Evolutionary conservation across 108 stramenopile species (phyloP), one percentile per base, ranked within the genome.

Genomic region (Schizochytrium sp.): DNA sequence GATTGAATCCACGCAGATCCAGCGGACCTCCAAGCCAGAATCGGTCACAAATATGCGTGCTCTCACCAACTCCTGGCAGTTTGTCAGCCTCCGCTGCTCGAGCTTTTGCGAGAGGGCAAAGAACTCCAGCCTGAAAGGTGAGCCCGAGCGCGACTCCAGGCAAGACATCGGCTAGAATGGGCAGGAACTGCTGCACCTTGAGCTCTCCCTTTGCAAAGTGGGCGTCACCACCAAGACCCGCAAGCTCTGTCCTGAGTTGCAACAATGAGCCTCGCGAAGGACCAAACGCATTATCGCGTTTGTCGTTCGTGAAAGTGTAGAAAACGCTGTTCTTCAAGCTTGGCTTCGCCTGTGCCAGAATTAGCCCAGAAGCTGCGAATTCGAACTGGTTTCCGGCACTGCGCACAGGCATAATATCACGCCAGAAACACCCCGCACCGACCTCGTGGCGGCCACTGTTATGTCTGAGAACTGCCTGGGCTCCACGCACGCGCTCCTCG

Each of bases 1-100:
- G 76, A 2, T 83, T 83, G 76, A 83, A 83, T 47, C 76, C 76
- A 28, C 76, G 76, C 10, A 83, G 76, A 28, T 49, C 47, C 28
- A 83, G 47, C 8, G 76, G 76, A 53, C 76, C 76, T 2, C 76
- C 76, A n/a, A 83, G 76, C 76, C 76, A 83, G 76, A 83, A 83
- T n/a, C 76, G 76, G 28, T 83, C 76, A 40, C 76, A 55, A 28
- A 83, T 49, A 53, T 49, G 53, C 12, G 76, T 83, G 53, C 76
- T 83, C 13, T 12, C 53, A 2, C 76, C 76, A 53, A 83, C 76
- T 1, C 50, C 76, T 7, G 47, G 47, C 5, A 55, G 13, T 38
- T 83, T 55, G 76, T 49, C 50, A 38, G 47, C 28, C 13, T n/a
- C 28, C 28, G 50, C 28, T 47, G 28, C 38, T 10, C 76, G 47